Percentiles rank a stretch among this genome's conserved stretches.
Evolutionary conservation across 75 land plant species (phyloP).

Genomic region (Pinus tabuliformis): DNA sequence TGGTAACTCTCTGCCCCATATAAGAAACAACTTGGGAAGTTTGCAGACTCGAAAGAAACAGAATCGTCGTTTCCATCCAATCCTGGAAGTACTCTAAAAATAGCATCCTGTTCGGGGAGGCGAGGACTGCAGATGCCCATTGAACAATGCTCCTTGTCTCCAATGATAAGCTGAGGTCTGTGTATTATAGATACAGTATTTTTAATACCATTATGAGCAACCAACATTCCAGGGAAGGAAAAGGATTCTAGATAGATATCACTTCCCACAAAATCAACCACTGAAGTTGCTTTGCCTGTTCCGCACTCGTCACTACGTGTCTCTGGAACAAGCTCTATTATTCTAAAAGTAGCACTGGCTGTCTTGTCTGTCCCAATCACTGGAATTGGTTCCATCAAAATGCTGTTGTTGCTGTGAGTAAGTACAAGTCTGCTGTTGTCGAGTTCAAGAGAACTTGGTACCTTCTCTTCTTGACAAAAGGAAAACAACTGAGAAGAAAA

Average conservation of each 20-base stretch:
- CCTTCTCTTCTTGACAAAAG: constrained; percentile 24
- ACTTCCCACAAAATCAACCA: constrained; percentile 24
- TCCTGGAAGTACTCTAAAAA: constrained; percentile 48
- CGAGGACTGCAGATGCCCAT: constrained; percentile 4
- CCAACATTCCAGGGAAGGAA: constrained; percentile 59
- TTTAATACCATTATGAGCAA: constrained; percentile 40
- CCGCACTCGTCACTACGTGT: background rate
- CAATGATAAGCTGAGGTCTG: background rate
- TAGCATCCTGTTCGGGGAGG: constrained; percentile 12
- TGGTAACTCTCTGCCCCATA: constrained; percentile 10
- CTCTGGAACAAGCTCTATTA: constrained; percentile 17
- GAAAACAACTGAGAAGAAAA: constrained; percentile 39
- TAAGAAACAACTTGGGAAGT: constrained; percentile 37
- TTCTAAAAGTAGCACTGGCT: constrained; percentile 52
- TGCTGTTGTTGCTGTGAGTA: constrained; percentile 16
- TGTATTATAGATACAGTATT: constrained; percentile 20
- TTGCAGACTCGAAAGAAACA: constrained; percentile 64
- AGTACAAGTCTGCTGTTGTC: constrained; percentile 18
- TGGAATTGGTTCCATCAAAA: constrained; percentile 38
- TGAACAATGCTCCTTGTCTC: background rate
- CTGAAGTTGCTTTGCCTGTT: background rate
- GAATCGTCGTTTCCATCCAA: constrained; percentile 32
- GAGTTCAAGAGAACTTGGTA: background rate
- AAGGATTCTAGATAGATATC: constrained; percentile 67
- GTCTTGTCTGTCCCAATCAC: constrained; percentile 29